Evolutionary conservation across 768 basidiomycete genomes (phyloP).

Genomic region (Termitomyces sp.): DNA sequence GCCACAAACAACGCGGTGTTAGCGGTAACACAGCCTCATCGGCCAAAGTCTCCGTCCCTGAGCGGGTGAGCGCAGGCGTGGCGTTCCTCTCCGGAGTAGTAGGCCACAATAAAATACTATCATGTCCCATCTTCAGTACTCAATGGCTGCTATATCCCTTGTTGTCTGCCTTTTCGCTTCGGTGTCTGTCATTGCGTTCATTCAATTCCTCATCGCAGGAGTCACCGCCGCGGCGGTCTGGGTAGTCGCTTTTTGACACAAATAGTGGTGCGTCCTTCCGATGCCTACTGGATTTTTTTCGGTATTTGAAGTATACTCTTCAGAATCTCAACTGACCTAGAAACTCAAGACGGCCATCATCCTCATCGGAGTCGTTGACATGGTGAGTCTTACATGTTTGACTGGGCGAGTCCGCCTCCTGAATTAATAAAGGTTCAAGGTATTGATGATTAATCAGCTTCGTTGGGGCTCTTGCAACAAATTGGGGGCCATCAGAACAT

Average conservation of each 20-base stretch:
- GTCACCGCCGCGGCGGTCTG: slow-evolving; percentile 21
- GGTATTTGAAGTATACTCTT: not conserved
- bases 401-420: not conserved
- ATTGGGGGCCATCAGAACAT: slow-evolving; percentile 12
- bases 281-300: not conserved
- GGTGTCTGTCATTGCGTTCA: not conserved
- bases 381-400: not conserved
- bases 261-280: not conserved
- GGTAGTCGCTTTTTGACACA: not conserved
- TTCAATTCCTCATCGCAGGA: slow-evolving; percentile 32
- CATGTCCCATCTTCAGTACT: not conserved
- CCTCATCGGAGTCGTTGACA: not conserved
- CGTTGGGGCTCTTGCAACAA: slow-evolving; percentile 35
- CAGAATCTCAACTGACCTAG: not conserved
- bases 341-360: not conserved
- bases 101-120: not conserved
- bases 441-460: slow-evolving; percentile 20
- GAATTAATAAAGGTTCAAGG: not conserved
- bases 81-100: too few species aligned
- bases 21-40: not conserved
- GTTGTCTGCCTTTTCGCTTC: slow-evolving; percentile 2
- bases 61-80: too few species aligned
- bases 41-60: not conserved
- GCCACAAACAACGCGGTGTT: slow-evolving; percentile 14
- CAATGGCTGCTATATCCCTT: slow-evolving; percentile 30